Base-by-base conservation (phyloP, 495 filamentous ascomycete genomes). In the Barbatosphaeria neglecta region DNA sequence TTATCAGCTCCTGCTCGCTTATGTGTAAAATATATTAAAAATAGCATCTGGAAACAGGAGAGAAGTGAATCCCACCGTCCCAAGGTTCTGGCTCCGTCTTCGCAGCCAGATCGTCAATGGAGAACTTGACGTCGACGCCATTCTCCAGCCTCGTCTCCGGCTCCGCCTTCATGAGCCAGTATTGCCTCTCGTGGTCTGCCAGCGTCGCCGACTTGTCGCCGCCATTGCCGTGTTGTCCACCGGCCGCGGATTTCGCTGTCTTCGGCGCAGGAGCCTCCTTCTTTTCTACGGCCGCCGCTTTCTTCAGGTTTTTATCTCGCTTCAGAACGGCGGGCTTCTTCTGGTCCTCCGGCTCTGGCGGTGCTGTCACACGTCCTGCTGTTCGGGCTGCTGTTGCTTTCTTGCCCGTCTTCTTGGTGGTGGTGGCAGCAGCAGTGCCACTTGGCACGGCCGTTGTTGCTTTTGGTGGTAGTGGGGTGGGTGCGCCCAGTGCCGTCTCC, bases 131-230 rank as follows among this genome's bases (percentile, higher is more conserved):
- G 56, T 95, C 84, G 43, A 82, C 70, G 15, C 87, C 87, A 42
- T 87, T 94, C 59, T 92, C 87, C 19, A 89, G 59, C 17, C 92
- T 81, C 22, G 87, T 80, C 55, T 89, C 83, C 2, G 92, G 90
- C 64, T 97, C 90, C 7, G 90, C 88, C 68, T 97, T 97, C 78
- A 97, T 79, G 50, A 97, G 78, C 90, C 90, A 96, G 64, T 87
- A 95, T 44, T 66, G 70, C 49, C 56, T 68, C 22, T 57, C 59
- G 6, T 53, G 56, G 16, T 24, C 41, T n/a, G n/a, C n/a, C 43
- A 4, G 49, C 33, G 20, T n/a, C 16, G 17, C 45, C 22, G 27
- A 33, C 54, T 41, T 31, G 37, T 33, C 51, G 28, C 10, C n/a
- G n/a, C n/a, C n/a, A n/a, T 48, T 40, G 7, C 10, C 16, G 6